Percentiles rank a stretch among this genome's conserved stretches.
Evolutionary conservation across 1,284 basidiomycete species (phyloP).

Genomic region (Mycena sp.): DNA sequence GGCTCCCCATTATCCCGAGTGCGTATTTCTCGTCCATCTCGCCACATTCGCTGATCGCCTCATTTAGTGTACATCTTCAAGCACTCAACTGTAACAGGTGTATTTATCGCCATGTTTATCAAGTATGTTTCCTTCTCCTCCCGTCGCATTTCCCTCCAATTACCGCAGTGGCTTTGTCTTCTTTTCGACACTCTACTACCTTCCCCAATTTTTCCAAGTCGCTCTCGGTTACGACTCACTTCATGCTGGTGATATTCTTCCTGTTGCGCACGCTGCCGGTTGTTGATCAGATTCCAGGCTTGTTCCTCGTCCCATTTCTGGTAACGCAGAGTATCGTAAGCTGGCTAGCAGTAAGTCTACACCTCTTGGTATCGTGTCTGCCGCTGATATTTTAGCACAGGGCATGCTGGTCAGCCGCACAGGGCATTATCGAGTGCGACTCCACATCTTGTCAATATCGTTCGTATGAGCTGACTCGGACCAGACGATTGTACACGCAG

Average conservation of each 20-base stretch:
- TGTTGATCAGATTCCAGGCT: constrained; percentile 51
- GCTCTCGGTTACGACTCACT: constrained; percentile 73
- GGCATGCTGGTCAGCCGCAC: constrained; percentile 75
- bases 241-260: constrained; percentile 45
- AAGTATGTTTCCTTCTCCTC: constrained; percentile 53
- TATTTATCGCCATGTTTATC: constrained; percentile 76
- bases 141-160: background rate
- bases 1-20: constrained; percentile 78
- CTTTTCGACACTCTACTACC: constrained; percentile 70
- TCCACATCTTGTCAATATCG: background rate
- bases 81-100: constrained; percentile 74
- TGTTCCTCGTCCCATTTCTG: constrained; percentile 74
- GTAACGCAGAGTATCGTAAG: constrained; percentile 71
- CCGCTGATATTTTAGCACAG: constrained; percentile 43
- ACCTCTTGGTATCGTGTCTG: constrained; percentile 4
- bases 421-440: constrained; percentile 68
- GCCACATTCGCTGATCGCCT: constrained; percentile 18
- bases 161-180: constrained; percentile 63
- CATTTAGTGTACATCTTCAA: constrained; percentile 77
- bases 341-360: constrained; percentile 58
- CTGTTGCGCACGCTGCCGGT: no score
- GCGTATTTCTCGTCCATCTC: constrained; percentile 39
- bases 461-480: background rate
- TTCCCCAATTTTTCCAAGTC: constrained; percentile 84
- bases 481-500: constrained; percentile 71